Percentiles rank a stretch among this genome's conserved stretches.
phyloP scores from a whole-genome alignment of 2,329 filamentous ascomycete species.

The Fusarium neocosmosporiellum region DNA sequence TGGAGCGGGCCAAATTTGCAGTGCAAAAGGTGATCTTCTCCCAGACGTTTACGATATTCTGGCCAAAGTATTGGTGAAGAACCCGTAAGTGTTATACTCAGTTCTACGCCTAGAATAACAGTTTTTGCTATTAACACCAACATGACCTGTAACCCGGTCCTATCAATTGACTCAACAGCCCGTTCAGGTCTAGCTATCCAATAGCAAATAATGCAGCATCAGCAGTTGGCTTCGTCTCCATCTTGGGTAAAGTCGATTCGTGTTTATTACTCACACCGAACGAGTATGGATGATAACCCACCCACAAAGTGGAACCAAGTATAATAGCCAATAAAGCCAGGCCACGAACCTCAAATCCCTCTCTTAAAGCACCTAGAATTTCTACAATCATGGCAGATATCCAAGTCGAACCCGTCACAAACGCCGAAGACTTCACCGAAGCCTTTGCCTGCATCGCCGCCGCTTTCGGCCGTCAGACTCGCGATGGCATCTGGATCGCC shows the following conservation, averaged over 20 bases:
- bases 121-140: not conserved
- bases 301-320: not conserved
- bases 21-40: no score
- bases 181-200: not conserved
- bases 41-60: no score
- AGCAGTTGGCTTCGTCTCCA: not conserved
- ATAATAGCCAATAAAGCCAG: not conserved
- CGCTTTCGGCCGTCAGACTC: conserved; percentile 62
- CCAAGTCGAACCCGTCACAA: conserved; percentile 43
- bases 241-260: not conserved
- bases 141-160: not conserved
- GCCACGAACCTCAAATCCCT: not conserved
- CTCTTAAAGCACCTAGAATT: not conserved
- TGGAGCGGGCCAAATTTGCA: not conserved
- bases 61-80: no score
- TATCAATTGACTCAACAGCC: not conserved
- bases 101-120: no score
- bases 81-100: no score
- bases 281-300: not conserved
- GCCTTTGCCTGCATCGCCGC: conserved; percentile 41
- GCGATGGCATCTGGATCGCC: conserved; percentile 62
- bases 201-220: not conserved
- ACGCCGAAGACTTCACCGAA: conserved; percentile 42
- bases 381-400: conserved; percentile 16
- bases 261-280: not conserved